phyloP scores from a whole-genome alignment of 2,329 filamentous ascomycete species.

The Alternaria hordeiaustralica region DNA sequence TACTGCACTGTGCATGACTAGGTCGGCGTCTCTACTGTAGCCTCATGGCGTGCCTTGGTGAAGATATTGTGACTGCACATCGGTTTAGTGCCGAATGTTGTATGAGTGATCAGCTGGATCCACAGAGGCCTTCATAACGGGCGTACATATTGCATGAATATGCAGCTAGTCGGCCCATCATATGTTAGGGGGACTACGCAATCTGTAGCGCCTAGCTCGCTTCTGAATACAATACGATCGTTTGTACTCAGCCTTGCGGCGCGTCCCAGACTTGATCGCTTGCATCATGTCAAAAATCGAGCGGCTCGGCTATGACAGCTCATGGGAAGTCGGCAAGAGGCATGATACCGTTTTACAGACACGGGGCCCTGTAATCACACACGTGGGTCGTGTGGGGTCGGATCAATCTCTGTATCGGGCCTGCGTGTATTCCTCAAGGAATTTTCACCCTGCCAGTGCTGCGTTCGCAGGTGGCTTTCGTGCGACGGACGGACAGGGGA shows the following conservation, averaged over 20 bases:
- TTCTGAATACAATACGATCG: slow-evolving; percentile 1
- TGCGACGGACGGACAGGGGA: not conserved
- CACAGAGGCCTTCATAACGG: slow-evolving; percentile 3
- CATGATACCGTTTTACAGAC: slow-evolving; percentile 10
- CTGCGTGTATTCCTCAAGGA: not conserved
- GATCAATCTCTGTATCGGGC: slow-evolving; percentile 6
- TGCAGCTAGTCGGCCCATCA: slow-evolving; percentile 14
- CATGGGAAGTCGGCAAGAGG: not conserved
- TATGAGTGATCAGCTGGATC: slow-evolving; percentile 11
- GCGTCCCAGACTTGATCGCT: slow-evolving; percentile 1
- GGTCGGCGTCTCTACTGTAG: slow-evolving; percentile 8
- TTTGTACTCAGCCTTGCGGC: slow-evolving; percentile 13
- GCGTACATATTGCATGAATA: slow-evolving; percentile 14
- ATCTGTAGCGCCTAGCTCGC: slow-evolving; percentile 6
- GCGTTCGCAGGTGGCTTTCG: slow-evolving; percentile 5
- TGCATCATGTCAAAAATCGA: slow-evolving; percentile 4
- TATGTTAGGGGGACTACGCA: not conserved
- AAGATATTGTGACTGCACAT: slow-evolving; percentile 12
- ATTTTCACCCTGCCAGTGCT: not conserved
- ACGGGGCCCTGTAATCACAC: slow-evolving; percentile 7
- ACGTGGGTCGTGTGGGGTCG: slow-evolving; percentile 9
- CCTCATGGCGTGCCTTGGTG: slow-evolving; percentile 16
- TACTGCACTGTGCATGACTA: slow-evolving; percentile 16
- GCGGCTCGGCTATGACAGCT: not conserved
- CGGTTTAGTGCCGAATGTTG: slow-evolving; percentile 10